Evolutionary conservation across 805 yeast genomes (phyloP).

Genomic region (Pichia nakasei): DNA sequence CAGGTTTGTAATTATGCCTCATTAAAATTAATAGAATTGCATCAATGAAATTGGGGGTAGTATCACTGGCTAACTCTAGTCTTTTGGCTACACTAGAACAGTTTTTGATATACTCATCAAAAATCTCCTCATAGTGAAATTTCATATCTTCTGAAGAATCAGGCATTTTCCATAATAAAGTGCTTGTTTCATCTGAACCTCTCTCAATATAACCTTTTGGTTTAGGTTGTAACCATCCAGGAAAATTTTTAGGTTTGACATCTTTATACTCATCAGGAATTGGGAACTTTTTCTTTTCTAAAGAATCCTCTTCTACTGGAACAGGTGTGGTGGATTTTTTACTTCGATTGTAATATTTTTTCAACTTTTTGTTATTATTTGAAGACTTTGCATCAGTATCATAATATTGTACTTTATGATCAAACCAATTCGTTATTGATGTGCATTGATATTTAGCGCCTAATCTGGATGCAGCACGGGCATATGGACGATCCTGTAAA

Average conservation of each 20-base stretch:
- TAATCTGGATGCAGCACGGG: slow-evolving; percentile 68
- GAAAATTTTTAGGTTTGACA: slow-evolving; percentile 38
- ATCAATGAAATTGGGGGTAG: slow-evolving; percentile 79
- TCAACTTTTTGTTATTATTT: slow-evolving; percentile 14
- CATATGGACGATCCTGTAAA: slow-evolving; percentile 68
- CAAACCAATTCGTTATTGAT: slow-evolving; percentile 55
- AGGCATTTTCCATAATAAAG: slow-evolving; percentile 58
- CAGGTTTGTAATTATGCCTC: slow-evolving; percentile 41
- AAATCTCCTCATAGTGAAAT: slow-evolving; percentile 9
- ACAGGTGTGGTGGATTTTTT: slow-evolving; percentile 15
- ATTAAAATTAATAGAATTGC: slow-evolving; percentile 50
- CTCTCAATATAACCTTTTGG: slow-evolving; percentile 80
- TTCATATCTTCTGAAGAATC: background rate
- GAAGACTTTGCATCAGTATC: slow-evolving; percentile 26
- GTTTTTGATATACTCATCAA: slow-evolving; percentile 43
- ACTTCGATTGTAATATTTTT: slow-evolving; percentile 19
- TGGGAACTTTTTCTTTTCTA: slow-evolving; percentile 14
- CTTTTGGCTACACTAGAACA: slow-evolving; percentile 50
- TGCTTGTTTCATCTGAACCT: slow-evolving; percentile 62
- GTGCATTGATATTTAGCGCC: slow-evolving; percentile 70
- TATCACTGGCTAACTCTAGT: slow-evolving; percentile 41
- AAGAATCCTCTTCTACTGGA: slow-evolving; percentile 13
- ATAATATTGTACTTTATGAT: slow-evolving; percentile 58
- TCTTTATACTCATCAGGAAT: slow-evolving; percentile 41
- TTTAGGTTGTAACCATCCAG: slow-evolving; percentile 69